Evolutionary conservation across 2,329 filamentous ascomycete genomes (phyloP).

Genomic region (Sclerotinia glacialis): DNA sequence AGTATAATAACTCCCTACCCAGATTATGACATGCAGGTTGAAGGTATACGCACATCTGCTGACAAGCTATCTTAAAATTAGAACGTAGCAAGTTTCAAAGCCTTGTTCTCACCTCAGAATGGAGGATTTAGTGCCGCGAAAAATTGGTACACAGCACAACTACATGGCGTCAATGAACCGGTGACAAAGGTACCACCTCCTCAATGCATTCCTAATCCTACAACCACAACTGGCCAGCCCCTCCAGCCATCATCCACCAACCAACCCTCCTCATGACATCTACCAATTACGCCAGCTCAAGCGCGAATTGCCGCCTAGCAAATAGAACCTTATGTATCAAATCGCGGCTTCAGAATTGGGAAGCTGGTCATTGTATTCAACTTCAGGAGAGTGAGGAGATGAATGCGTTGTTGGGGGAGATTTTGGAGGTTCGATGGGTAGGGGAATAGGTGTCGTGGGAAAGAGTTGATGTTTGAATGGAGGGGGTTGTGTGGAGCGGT

Average conservation of each 20-base stretch:
- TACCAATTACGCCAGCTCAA: slow-evolving; percentile 25
- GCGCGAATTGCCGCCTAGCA: slow-evolving; percentile 23
- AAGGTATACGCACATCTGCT: too few relatives aligned
- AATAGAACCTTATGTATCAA: slow-evolving; percentile 18
- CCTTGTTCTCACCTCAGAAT: not conserved
- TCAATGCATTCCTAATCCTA: too few relatives aligned
- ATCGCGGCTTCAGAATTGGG: slow-evolving; percentile 25
- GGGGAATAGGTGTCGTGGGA: not conserved
- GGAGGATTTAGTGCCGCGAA: slow-evolving; percentile 11
- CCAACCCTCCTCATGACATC: slow-evolving; percentile 27
- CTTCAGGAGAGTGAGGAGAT: slow-evolving; percentile 28
- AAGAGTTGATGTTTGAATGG: not conserved
- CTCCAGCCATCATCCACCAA: slow-evolving; percentile 21
- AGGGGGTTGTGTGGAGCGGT: not conserved
- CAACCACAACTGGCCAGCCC: not conserved
- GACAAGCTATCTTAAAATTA: not conserved
- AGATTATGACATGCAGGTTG: not conserved
- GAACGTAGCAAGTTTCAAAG: not conserved
- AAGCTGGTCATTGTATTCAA: slow-evolving; percentile 33
- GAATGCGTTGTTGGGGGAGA: slow-evolving; percentile 22
- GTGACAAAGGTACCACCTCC: slow-evolving; percentile 18
- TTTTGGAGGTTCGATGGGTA: slow-evolving; percentile 13
- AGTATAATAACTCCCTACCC: slow-evolving; percentile 20
- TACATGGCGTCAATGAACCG: slow-evolving; percentile 9
- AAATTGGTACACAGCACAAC: slow-evolving; percentile 16